Conservation (phyloP, 495 filamentous ascomycete genomes). For the Podospora pseudocomata region DNA sequence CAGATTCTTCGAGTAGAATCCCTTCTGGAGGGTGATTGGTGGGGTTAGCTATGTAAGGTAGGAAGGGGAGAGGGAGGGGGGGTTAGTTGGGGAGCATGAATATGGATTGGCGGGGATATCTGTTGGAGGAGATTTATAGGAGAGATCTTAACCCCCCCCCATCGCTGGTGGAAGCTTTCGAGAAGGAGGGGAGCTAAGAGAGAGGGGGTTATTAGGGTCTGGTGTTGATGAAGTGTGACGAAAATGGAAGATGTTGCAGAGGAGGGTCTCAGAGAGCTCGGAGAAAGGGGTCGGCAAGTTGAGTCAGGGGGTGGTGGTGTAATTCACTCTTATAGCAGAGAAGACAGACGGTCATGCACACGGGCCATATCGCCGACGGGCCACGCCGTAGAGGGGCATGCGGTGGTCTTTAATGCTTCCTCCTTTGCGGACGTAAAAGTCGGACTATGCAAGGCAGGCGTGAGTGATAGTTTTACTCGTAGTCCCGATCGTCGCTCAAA, state of each 20-base stretch:
- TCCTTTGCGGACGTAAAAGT: background rate
- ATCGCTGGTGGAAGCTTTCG: background rate
- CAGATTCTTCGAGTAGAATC: conserved; percentile 20
- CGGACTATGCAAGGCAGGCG: background rate
- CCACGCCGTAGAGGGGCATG: background rate
- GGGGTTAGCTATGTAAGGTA: background rate
- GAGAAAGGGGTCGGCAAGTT: background rate
- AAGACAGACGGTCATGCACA: too few species aligned
- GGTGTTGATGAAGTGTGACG: background rate
- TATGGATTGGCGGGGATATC: background rate
- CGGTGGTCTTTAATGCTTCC: background rate
- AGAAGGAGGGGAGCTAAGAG: background rate
- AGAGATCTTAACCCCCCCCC: background rate
- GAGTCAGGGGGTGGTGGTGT: background rate
- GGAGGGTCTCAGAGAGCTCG: background rate
- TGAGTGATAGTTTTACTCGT: background rate
- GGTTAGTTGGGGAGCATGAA: background rate
- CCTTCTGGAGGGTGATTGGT: conserved; percentile 3
- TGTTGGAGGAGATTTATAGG: background rate
- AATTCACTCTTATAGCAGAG: too few species aligned
- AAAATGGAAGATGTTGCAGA: background rate
- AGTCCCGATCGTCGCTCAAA: background rate
- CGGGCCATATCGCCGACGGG: background rate
- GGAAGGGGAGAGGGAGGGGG: background rate
- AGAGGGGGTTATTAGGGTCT: background rate